Conservation (phyloP, 1,284 basidiomycete species). For the Cystobasidium sp. region DNA sequence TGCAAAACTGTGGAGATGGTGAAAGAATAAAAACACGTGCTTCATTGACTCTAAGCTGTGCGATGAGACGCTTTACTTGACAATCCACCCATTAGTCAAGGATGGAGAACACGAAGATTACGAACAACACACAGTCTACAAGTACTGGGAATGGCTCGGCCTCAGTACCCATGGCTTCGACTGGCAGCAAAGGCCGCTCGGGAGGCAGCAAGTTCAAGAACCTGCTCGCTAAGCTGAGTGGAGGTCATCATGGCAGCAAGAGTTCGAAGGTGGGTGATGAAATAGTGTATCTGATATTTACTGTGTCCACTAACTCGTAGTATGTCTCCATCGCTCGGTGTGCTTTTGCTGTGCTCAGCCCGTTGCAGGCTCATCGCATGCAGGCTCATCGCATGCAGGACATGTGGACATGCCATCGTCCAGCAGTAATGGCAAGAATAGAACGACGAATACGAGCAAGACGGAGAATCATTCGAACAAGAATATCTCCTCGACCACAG, state of each 20-base stretch:
- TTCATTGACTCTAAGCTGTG: neutral
- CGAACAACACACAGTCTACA: neutral
- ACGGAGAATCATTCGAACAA: neutral
- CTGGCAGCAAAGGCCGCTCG: conserved; percentile 25
- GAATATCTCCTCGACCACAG: neutral
- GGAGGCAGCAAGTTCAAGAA: conserved; percentile 30
- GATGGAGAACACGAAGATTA: neutral
- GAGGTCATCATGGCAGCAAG: conserved; percentile 27
- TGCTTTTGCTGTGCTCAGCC: neutral
- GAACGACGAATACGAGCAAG: neutral
- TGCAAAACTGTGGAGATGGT: no score
- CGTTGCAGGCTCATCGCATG: neutral
- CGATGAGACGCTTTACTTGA: conserved; percentile 3
- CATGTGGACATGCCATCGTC: neutral
- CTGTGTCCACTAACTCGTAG: no score
- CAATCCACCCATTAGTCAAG: neutral
- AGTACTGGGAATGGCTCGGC: neutral
- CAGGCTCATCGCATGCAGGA: neutral
- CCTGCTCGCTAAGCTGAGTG: conserved; percentile 27
- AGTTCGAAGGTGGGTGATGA: neutral
- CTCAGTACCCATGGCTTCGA: neutral
- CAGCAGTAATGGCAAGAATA: neutral
- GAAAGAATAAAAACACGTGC: neutral
- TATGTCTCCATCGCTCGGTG: neutral
- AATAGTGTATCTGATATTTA: neutral